Evolutionary conservation across 352 stramenopile genomes (phyloP).

Genomic region (Peronospora belbahrii): DNA sequence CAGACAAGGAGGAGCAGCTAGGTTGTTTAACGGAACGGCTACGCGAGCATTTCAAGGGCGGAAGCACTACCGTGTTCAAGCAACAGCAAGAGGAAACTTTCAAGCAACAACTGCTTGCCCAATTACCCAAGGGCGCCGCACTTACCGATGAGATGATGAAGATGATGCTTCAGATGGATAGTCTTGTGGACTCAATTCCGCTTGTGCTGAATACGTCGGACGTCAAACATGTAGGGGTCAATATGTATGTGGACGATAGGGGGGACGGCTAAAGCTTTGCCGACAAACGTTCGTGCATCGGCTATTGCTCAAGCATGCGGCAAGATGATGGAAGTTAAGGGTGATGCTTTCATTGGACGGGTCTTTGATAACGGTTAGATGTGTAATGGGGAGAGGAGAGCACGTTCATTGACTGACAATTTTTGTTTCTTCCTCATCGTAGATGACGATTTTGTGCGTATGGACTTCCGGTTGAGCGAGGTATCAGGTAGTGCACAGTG

Average conservation of each 20-base stretch:
- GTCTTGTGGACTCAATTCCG: slow-evolving; percentile 81
- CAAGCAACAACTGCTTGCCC: slow-evolving; percentile 68
- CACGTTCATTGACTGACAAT: slow-evolving; percentile 5
- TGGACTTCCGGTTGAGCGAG: slow-evolving; percentile 71
- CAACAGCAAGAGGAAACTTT: slow-evolving; percentile 68
- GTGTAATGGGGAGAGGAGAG: background rate
- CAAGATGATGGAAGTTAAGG: slow-evolving; percentile 77
- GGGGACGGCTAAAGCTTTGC: slow-evolving; percentile 74
- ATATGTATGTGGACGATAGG: slow-evolving; percentile 89
- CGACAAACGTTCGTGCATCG: slow-evolving; percentile 70
- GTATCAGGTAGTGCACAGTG: slow-evolving; percentile 57
- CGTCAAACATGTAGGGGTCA: slow-evolving; percentile 66
- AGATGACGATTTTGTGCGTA: slow-evolving; percentile 80
- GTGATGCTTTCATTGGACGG: slow-evolving; percentile 83
- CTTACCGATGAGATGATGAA: slow-evolving; percentile 73
- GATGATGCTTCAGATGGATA: slow-evolving; percentile 87
- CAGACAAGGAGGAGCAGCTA: slow-evolving; percentile 74
- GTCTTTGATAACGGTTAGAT: slow-evolving; percentile 80
- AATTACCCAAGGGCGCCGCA: slow-evolving; percentile 52
- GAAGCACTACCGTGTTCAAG: slow-evolving; percentile 21
- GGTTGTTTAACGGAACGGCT: slow-evolving; percentile 78
- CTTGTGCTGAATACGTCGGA: slow-evolving; percentile 75
- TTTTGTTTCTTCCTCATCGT: background rate
- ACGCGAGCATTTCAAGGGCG: slow-evolving; percentile 66
- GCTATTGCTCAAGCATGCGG: slow-evolving; percentile 76